These are phyloP conservation scores for Clavariopsis aquatica DNA, from an alignment of 495 filamentous ascomycete species.

Conservation along the genomic window DNA sequence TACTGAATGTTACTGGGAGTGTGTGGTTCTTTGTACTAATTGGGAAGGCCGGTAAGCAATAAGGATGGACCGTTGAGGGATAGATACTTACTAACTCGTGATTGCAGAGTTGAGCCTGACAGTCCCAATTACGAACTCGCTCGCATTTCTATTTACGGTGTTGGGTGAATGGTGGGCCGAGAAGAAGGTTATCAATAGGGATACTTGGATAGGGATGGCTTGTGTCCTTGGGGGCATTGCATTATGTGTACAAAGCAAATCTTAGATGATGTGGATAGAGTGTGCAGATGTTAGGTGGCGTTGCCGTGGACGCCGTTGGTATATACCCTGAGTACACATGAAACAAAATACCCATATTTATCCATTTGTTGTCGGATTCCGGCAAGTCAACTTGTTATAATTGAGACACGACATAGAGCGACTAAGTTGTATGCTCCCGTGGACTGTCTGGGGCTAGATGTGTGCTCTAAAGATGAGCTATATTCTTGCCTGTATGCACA, in stretches of 20 bases:
- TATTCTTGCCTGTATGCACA: no score
- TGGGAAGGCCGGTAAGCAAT: constrained; percentile 77
- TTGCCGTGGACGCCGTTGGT: no score
- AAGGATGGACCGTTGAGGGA: constrained; percentile 5
- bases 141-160: constrained; percentile 94
- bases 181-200: constrained; percentile 79
- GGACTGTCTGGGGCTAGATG: no score
- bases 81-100: not conserved
- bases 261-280: not conserved
- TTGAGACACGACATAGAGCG: no score
- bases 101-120: constrained; percentile 80
- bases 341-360: no score
- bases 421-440: no score
- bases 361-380: no score
- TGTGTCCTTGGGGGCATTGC: constrained; percentile 81
- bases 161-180: constrained; percentile 95
- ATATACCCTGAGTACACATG: not conserved
- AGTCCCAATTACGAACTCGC: constrained; percentile 89
- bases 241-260: constrained; percentile 69
- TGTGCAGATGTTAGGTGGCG: no score
- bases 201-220: constrained; percentile 87
- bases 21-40: constrained; percentile 97
- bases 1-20: constrained; percentile 90
- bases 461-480: no score
- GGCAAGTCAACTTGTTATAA: no score